Evolutionary conservation across 1,139 yeast genomes (phyloP).

Genomic region (Candida gigantensis): DNA sequence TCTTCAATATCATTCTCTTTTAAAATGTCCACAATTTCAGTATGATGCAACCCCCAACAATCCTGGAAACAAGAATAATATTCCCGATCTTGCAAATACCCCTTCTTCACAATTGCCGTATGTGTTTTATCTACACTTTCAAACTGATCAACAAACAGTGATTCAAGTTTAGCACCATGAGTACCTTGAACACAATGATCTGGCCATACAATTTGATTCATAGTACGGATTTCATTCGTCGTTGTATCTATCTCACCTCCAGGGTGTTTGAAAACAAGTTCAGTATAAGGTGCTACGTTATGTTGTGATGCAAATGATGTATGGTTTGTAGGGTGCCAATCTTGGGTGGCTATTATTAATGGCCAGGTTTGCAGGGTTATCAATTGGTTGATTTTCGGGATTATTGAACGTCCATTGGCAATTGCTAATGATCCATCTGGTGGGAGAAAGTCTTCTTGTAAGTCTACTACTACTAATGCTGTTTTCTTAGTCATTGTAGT

Average conservation of each 20-base stretch:
- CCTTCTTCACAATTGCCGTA: conserved; percentile 60
- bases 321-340: conserved; percentile 86
- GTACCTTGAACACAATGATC: conserved; percentile 82
- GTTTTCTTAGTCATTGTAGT: conserved; percentile 10
- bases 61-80: conserved; percentile 90
- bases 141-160: conserved; percentile 32
- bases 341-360: conserved; percentile 71
- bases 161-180: conserved; percentile 65
- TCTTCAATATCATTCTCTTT: conserved; percentile 48
- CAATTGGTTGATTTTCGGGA: conserved; percentile 50
- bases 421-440: conserved; percentile 80
- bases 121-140: conserved; percentile 27
- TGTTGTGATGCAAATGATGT: conserved; percentile 80
- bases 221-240: conserved; percentile 26
- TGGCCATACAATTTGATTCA: conserved; percentile 74
- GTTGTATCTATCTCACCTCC: conserved; percentile 28
- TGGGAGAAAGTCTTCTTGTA: conserved; percentile 85
- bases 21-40: conserved; percentile 60
- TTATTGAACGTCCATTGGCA: conserved; percentile 58
- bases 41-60: conserved; percentile 69
- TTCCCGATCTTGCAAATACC: conserved; percentile 69
- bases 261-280: conserved; percentile 56
- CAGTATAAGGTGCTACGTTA: conserved; percentile 52
- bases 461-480: conserved; percentile 74
- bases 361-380: conserved; percentile 54